These are phyloP conservation scores for Amylocarpus encephaloides DNA, from an alignment of 2,329 filamentous ascomycete genomes.

Conservation along the genomic window DNA sequence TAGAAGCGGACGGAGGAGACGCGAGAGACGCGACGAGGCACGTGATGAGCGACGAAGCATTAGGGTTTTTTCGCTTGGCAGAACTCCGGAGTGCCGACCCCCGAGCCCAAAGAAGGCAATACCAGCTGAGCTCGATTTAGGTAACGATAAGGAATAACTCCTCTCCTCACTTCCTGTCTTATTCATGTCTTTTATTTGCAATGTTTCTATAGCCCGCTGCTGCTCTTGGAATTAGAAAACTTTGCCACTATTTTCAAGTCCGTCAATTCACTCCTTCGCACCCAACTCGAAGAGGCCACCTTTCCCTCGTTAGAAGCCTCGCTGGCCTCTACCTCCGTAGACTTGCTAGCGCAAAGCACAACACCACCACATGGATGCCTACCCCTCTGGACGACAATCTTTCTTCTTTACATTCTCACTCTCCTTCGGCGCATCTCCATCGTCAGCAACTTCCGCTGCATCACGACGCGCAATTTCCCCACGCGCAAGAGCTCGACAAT, in stretches of 20 bases:
- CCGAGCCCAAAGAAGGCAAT: too few relatives aligned
- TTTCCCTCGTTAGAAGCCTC: slow-evolving; percentile 25
- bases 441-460: slow-evolving; percentile 25
- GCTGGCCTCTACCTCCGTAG: slow-evolving; percentile 28
- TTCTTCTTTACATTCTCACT: slow-evolving; percentile 26
- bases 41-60: too few relatives aligned
- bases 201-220: neutral
- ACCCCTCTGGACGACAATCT: slow-evolving; percentile 33
- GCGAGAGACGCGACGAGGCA: too few relatives aligned
- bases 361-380: slow-evolving; percentile 37
- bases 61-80: too few relatives aligned
- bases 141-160: neutral
- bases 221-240: neutral
- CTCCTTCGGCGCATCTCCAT: slow-evolving; percentile 16
- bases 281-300: neutral
- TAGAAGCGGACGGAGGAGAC: too few relatives aligned
- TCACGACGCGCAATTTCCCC: slow-evolving; percentile 26
- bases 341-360: slow-evolving; percentile 7
- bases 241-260: neutral
- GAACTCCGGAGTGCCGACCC: too few relatives aligned
- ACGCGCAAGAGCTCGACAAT: slow-evolving; percentile 30
- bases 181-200: too few relatives aligned
- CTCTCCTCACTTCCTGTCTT: too few relatives aligned
- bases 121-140: too few relatives aligned
- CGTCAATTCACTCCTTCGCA: neutral